Evolutionary conservation across 2,329 filamentous ascomycete genomes (phyloP), one percentile per base, ranked within the genome.

Genomic region (Aureobasidium sp.): DNA sequence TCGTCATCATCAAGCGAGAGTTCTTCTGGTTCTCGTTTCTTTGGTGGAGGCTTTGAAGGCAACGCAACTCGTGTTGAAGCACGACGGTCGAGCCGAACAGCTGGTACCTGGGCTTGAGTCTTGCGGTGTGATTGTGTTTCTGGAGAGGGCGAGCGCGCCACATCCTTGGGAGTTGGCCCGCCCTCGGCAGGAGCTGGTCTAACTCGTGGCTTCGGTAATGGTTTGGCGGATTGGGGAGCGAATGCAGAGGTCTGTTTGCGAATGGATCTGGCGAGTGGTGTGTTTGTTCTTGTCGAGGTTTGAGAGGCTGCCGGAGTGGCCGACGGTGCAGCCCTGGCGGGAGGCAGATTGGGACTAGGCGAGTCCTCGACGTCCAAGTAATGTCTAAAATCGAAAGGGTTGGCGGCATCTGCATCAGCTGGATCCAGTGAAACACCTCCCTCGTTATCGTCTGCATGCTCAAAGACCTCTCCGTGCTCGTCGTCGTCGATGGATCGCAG

Each of bases 371-470:
- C 62, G 34, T 70, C 71, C 39, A 81, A 65, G 66, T 78, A 79
- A 62, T 80, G 77, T n/a, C 79, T 69, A 66, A 76, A 80, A 67
- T 81, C 79, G 67, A 76, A 81, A 0, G 78, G 79, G 63, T 81
- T 80, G 65, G 70, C 66, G 4, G 73, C 68, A 39, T 80, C 78
- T 0, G 76, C 71, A 17, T 70, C 72, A 27, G 70, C 71, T 14
- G 73, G n/a, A 34, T 53, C 47, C 25, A 41, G 29, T 14, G 36
- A n/a, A 5, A 49, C 57, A 8, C 57, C 71, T 12, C 74, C 72
- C 15, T 74, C 67, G 6, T 67, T 66, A 1, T 74, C 72, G 11
- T 70, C 69, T 51, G 47, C 47, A 14, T 22, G 11, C n/a, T 27
- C 45, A n/a, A 44, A 17, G 31, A 41, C 29, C 15, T 70, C 64